Conservation (phyloP, 768 basidiomycete genomes). For the Trametes sanguinea region DNA sequence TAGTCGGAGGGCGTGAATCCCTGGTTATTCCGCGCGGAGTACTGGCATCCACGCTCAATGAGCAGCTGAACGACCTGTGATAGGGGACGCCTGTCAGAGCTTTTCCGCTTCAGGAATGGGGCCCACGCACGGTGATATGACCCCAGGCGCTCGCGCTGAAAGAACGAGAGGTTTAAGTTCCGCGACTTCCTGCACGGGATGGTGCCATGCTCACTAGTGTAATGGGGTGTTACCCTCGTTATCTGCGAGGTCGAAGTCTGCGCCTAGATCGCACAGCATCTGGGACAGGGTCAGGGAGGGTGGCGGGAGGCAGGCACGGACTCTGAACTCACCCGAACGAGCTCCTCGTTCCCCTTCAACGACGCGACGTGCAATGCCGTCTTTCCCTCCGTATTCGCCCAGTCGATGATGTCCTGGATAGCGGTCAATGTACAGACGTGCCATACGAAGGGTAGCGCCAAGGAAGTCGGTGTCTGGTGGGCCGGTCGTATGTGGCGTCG, state of each 20-base stretch:
- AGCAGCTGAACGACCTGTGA: slow-evolving; percentile 77
- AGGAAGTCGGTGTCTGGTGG: slow-evolving; percentile 61
- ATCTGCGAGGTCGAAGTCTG: slow-evolving; percentile 88
- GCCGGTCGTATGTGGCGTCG: slow-evolving; percentile 48
- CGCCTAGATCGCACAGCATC: slow-evolving; percentile 91
- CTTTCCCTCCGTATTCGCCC: slow-evolving; percentile 89
- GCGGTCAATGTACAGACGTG: slow-evolving; percentile 80
- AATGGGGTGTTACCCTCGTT: slow-evolving; percentile 90
- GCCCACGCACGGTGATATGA: slow-evolving; percentile 65
- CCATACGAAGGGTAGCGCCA: slow-evolving; percentile 82
- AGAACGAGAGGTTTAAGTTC: slow-evolving; percentile 16
- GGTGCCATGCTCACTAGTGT: slow-evolving; percentile 71
- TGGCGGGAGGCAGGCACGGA: slow-evolving; percentile 13
- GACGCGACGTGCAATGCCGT: slow-evolving; percentile 90
- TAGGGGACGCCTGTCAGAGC: slow-evolving; percentile 21
- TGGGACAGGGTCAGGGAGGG: slow-evolving; percentile 21
- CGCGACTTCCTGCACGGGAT: slow-evolving; percentile 1
- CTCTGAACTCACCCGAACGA: slow-evolving; percentile 68
- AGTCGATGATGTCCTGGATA: slow-evolving; percentile 87
- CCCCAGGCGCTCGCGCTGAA: slow-evolving; percentile 86
- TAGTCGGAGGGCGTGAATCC: slow-evolving; percentile 94
- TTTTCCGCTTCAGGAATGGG: slow-evolving; percentile 20
- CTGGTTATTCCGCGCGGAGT: slow-evolving; percentile 80
- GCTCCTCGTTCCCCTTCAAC: slow-evolving; percentile 85
- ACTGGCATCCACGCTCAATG: slow-evolving; percentile 88